Base-by-base conservation (phyloP, 2,329 filamentous ascomycete species). In the Chalaropsis thielavioides region DNA sequence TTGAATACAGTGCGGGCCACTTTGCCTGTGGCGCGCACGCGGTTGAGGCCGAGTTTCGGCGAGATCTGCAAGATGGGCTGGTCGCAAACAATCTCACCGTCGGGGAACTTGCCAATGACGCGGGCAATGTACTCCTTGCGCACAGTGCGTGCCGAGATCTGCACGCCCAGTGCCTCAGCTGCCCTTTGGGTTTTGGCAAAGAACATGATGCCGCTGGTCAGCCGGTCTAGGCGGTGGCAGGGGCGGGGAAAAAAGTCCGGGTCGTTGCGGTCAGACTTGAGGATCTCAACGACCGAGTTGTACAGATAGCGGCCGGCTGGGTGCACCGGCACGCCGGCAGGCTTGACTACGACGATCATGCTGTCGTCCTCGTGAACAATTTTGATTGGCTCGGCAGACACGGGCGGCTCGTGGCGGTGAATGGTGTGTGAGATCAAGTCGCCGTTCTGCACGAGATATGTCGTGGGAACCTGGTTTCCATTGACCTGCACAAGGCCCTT, bases 181-280 rank as follows among this genome's bases (percentile, higher is more conserved):
- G 89, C 89, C 71, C 85, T 83, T 44, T 86, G 80, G 68, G 89
- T 85, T 76, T 99, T 99, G 35, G 88, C 94, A 70, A 99, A 86
- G 74, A 99, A 99, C 92, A 99, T 97, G 73, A 99, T 89, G 61
- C 94, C 94, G 70, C 90, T 96, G 0, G 94, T 99, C 70, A 99
- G 77, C 63, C 94, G 81, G 73, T 99, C 94, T 35, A 99, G 83
- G n/a, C 94, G 81, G 72, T 99, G 96, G 76, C 92, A 97, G 0
- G 94, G 84, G 68, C 83, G 75, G 1, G 83, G 81, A 63, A 80
- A 73, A 72, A 83, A 86, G 35, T 75, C 74, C 24, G 75, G 74
- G 43, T 67, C 65, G 0, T 81, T 79, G 44, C 84, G 78, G 72
- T 96, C 88, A 1, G 89, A 83, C 70, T 89, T 86, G 83, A 99